Evolutionary conservation across 768 basidiomycete species (phyloP).

Genomic region (Lactarius hengduanensis): DNA sequence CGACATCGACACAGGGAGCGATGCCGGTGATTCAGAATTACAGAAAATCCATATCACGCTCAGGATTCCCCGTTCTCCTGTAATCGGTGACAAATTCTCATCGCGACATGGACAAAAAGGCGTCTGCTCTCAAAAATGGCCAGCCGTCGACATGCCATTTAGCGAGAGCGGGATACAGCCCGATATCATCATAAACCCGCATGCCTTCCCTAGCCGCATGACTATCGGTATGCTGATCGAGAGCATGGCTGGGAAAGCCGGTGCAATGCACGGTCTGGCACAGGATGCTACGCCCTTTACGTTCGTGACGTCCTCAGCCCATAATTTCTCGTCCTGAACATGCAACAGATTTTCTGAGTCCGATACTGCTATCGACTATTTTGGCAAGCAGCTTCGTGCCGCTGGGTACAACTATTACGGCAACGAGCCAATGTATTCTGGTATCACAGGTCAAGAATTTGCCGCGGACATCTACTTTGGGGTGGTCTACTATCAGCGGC

Average conservation of each 20-base stretch:
- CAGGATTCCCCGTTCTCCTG: slow-evolving; percentile 89
- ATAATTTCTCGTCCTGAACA: slow-evolving; percentile 11
- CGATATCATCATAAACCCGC: slow-evolving; percentile 99
- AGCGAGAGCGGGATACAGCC: slow-evolving; percentile 98
- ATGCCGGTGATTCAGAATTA: slow-evolving; percentile 82
- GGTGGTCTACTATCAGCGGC: slow-evolving; percentile 96
- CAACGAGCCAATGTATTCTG: slow-evolving; percentile 99
- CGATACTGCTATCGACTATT: slow-evolving; percentile 97
- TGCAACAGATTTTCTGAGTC: slow-evolving; percentile 81
- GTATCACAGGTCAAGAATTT: slow-evolving; percentile 98
- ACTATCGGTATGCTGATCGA: slow-evolving; percentile 99
- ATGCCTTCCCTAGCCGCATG: slow-evolving; percentile 99
- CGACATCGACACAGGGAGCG: slow-evolving; percentile 54
- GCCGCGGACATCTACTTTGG: slow-evolving; percentile 98
- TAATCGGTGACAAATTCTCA: slow-evolving; percentile 99
- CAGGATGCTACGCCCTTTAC: slow-evolving; percentile 99
- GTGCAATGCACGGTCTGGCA: slow-evolving; percentile 96
- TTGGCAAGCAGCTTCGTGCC: slow-evolving; percentile 89
- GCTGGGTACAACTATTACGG: slow-evolving; percentile 99
- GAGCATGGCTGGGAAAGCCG: slow-evolving; percentile 99
- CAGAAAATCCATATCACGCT: slow-evolving; percentile 94
- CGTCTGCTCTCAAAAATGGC: slow-evolving; percentile 99
- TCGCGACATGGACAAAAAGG: slow-evolving; percentile 99
- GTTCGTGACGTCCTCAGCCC: slow-evolving; percentile 45
- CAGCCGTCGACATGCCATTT: slow-evolving; percentile 97